Evolutionary conservation across 2,329 filamentous ascomycete species (phyloP), one percentile per base, ranked within the genome.

Genomic region (Aspergillus texensis): DNA sequence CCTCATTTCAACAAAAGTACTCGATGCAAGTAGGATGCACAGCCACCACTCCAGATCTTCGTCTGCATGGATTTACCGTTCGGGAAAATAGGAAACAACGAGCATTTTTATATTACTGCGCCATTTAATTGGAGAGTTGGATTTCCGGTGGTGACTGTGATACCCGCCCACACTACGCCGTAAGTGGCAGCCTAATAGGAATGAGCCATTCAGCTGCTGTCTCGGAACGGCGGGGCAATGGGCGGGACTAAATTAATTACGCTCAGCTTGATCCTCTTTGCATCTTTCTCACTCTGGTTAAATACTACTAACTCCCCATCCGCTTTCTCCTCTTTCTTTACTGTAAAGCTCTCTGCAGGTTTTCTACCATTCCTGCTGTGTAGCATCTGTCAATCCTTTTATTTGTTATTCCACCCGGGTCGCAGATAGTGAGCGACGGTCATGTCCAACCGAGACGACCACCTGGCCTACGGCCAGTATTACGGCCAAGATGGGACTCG

Each of bases 401-500:
- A 6, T 26, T 16, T 9, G 6, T n/a, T 10, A 55, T 36, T 10
- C 16, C 32, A 34, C 30, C 19, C 52, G 24, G 8, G 24, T 19
- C 30, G 30, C 52, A 6, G n/a, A 36, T 16, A 36, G 16, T n/a
- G 14, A 34, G 26, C 52, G 11, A 30, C 45, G 53, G 53, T 39
- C 41, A 80, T 80, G 78, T 75, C 78, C 21, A 70, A 75, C 57
- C 72, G 79, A 61, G 82, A 86, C 67, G 82, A 87, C 68, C 78
- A 80, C 65, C 71, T 87, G 71, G 85, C 85, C 60, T 87, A 87
- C 71, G 85, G 85, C 65, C 80, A 84, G 41, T 84, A 84, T 68
- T 71, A 78, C 71, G 72, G 39, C 41, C 58, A 70, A 63, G 70
- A 67, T 65, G 76, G 63, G 68, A 72, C 69, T 67, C 75, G 73